Evolutionary conservation across 192 early-diverging fungal species (phyloP).

Genomic region (Backusella tarrabulga): DNA sequence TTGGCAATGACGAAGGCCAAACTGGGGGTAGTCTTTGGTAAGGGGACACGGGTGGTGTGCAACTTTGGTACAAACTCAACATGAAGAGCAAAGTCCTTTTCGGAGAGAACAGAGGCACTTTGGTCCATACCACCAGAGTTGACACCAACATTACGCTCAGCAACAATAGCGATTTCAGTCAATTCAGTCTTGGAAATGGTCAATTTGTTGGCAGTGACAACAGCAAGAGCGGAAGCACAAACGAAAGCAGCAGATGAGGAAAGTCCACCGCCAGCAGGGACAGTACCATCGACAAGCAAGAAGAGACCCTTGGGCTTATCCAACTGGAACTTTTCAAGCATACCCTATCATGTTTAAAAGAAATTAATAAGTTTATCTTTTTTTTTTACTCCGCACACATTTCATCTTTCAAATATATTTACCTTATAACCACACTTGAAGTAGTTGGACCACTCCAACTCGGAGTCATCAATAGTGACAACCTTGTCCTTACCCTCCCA

Average conservation of each 20-base stretch:
- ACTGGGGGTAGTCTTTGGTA: constrained; percentile 53
- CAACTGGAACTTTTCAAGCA: constrained; percentile 50
- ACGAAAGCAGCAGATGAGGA: constrained; percentile 87
- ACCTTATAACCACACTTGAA: constrained; percentile 90
- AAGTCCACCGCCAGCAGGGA: constrained; percentile 82
- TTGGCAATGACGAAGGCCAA: constrained; percentile 89
- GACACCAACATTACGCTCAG: constrained; percentile 81
- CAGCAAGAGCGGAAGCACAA: constrained; percentile 73
- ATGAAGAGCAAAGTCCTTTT: constrained; percentile 64
- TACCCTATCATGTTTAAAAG: constrained; percentile 37
- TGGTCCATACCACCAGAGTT: constrained; percentile 89
- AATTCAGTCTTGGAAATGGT: constrained; percentile 50
- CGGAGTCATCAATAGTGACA: constrained; percentile 68
- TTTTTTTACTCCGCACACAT: not conserved
- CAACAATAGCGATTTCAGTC: constrained; percentile 71
- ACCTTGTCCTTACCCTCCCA: constrained; percentile 49
- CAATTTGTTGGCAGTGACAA: constrained; percentile 51
- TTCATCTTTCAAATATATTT: not conserved
- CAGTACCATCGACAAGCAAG: constrained; percentile 74
- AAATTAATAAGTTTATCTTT: not conserved
- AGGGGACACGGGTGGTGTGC: constrained; percentile 53
- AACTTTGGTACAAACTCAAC: constrained; percentile 85
- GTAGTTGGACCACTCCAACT: constrained; percentile 88
- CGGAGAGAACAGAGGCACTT: constrained; percentile 80
- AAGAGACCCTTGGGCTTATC: constrained; percentile 57